Conservation (phyloP, 306 rosid species). For the Gleditsia sinensis region DNA sequence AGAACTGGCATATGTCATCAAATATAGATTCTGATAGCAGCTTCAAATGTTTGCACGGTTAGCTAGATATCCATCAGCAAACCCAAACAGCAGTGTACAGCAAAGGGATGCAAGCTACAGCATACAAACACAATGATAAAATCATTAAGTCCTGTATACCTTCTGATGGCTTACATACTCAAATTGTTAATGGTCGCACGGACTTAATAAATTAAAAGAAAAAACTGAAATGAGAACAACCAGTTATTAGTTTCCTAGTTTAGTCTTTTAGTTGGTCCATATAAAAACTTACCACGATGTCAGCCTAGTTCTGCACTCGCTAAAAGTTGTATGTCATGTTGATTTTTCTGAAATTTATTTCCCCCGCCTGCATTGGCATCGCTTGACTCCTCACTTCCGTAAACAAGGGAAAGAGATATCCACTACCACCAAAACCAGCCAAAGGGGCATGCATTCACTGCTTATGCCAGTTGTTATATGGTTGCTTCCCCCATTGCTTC, state of each 20-base stretch:
- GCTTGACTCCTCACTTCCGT: conserved; percentile 25
- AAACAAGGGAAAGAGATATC: conserved; percentile 13
- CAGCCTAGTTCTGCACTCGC: conserved; percentile 32
- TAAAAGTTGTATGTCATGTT: conserved; percentile 13
- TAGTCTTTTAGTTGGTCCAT: conserved; percentile 19
- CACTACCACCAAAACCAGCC: conserved; percentile 31
- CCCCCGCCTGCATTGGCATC: conserved; percentile 27
- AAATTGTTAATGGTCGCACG: conserved; percentile 25
- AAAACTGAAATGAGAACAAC: conserved; percentile 21
- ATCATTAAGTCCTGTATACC: conserved; percentile 22
- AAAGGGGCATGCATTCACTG: conserved; percentile 44
- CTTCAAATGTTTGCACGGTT: conserved; percentile 21
- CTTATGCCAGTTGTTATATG: conserved; percentile 78
- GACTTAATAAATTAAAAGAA: conserved; percentile 18
- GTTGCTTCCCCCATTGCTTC: conserved; percentile 90
- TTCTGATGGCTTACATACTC: conserved; percentile 20
- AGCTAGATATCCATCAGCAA: conserved; percentile 37
- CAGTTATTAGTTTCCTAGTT: conserved; percentile 16
- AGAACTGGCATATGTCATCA: conserved; percentile 18
- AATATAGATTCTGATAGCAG: conserved; percentile 30
- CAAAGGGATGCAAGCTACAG: conserved; percentile 37
- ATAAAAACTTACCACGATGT: conserved; percentile 30
- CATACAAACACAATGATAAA: conserved; percentile 27
- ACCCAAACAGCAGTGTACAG: conserved; percentile 30
- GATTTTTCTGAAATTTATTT: conserved; percentile 24